phyloP scores from a whole-genome alignment of 768 basidiomycete genomes.

The Mrakia hoshinonis region DNA sequence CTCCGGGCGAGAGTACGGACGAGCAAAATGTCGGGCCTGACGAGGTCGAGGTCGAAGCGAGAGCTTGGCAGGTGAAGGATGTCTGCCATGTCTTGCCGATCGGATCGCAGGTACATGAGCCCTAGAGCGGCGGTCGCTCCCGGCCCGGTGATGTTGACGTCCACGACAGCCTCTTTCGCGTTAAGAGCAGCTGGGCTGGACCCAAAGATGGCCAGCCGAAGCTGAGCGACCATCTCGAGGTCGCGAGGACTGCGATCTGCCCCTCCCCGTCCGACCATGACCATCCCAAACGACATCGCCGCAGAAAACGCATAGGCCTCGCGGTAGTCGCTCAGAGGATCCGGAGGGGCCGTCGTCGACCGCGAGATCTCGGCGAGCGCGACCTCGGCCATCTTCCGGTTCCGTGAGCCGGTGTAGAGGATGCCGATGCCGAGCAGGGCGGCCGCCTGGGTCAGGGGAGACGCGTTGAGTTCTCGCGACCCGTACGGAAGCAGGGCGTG shows the following conservation, averaged over 20 bases:
- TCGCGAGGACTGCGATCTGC: conserved; percentile 64
- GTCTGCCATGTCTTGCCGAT: conserved; percentile 74
- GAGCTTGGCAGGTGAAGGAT: conserved; percentile 76
- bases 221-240: conserved; percentile 21
- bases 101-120: conserved; percentile 83
- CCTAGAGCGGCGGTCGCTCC: conserved; percentile 83
- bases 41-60: conserved; percentile 63
- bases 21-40: conserved; percentile 80
- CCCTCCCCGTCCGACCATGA: conserved; percentile 81
- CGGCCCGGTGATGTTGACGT: conserved; percentile 82
- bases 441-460: conserved; percentile 79
- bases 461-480: conserved; percentile 78
- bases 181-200: neutral
- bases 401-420: conserved; percentile 76
- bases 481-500: conserved; percentile 83
- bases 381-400: conserved; percentile 86
- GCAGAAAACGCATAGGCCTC: conserved; percentile 87
- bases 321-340: conserved; percentile 76
- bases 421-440: conserved; percentile 80
- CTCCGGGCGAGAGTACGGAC: conserved; percentile 66
- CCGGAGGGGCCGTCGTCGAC: conserved; percentile 54
- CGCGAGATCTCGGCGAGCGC: conserved; percentile 75
- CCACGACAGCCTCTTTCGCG: conserved; percentile 36
- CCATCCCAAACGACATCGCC: conserved; percentile 86
- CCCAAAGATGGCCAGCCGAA: conserved; percentile 16